A percentile compares a stretch with the other conserved stretches of the same genome.
These are phyloP conservation scores for Cinnamomum chago DNA, from an alignment of 164 flowering plant genomes.

Conservation along the genomic window DNA sequence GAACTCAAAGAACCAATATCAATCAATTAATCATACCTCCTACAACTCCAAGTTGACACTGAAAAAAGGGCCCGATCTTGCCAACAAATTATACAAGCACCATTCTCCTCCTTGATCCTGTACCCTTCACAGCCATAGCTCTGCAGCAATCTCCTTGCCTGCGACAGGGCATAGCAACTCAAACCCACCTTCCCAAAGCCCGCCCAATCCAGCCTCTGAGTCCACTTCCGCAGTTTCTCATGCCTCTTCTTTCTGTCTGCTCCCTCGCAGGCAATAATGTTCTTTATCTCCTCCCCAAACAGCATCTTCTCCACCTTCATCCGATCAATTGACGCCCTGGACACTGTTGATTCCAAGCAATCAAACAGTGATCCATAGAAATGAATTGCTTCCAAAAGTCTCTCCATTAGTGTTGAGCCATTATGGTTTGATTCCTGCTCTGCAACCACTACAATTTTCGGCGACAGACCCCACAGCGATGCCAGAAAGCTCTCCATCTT, in stretches of 20 bases:
- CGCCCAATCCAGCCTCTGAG: constrained; percentile 44
- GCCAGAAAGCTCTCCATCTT: constrained; percentile 53
- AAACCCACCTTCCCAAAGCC: constrained; percentile 63
- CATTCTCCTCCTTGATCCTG: constrained; percentile 65
- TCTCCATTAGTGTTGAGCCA: constrained; percentile 52
- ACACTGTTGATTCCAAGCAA: constrained; percentile 61
- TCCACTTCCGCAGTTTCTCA: constrained; percentile 78
- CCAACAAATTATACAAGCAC: constrained; percentile 66
- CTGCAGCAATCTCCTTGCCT: constrained; percentile 55
- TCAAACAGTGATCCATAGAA: constrained; percentile 74
- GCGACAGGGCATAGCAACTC: constrained; percentile 55
- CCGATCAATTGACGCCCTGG: constrained; percentile 54
- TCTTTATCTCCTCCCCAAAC: constrained; percentile 74
- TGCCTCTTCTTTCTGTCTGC: constrained; percentile 70
- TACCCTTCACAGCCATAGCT: constrained; percentile 60
- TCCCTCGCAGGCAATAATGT: constrained; percentile 77
- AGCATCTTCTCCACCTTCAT: constrained; percentile 66
- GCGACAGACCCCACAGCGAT: constrained; percentile 57
- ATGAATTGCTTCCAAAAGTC: constrained; percentile 58
- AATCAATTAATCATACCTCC: constrained; percentile 45
- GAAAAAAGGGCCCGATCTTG: constrained; percentile 67
- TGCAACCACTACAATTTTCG: constrained; percentile 67
- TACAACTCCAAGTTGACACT: constrained; percentile 70
- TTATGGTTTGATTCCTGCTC: constrained; percentile 80
- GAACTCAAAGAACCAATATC: constrained; percentile 1